Evolutionary conservation across 2,329 filamentous ascomycete species (phyloP), one percentile per base, ranked within the genome.

Genomic region (Neonectria ditissima): DNA sequence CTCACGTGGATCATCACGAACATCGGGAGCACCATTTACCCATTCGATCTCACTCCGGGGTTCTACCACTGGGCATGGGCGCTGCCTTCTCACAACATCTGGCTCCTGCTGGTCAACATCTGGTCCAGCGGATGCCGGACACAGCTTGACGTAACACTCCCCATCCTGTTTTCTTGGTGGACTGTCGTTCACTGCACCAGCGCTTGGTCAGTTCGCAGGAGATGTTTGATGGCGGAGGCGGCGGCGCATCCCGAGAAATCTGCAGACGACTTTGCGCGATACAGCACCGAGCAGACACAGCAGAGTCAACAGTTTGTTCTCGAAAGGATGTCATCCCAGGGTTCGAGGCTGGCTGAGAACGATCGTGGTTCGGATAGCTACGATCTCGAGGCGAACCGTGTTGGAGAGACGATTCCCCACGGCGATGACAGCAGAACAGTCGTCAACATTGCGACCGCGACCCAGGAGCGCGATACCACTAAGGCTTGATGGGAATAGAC

Each of bases 91-190:
- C 72, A 79, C 30, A 55, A 66, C 2, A 28, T 70, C 0, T 83
- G 79, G 62, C 71, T 76, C 5, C 56, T 78, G 2, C 62, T 82
- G 9, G 69, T 80, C 0, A 70, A 80, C 14, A 78, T 82, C 5
- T 83, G 81, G 80, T 79, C 78, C 4, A 77, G 77, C n/a, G 82
- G 81, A 6, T 75, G 78, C 13, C 77, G 78, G n/a, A 70, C 80
- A 0, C 74, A 78, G 28, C 73, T 32, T 7, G 30, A 51, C 4
- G 13, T 76, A 26, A 75, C 78, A 1, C 73, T 84, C 1, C 81
- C 81, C 0, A 75, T 83, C 4, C 63, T 84, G 3, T 83, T 83
- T 41, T 58, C 77, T 0, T 80, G 76, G 74, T 81, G 78, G 69
- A 20, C 80, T 18, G 62, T 70, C 1, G 72, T 65, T 3, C 72